Evolutionary conservation across 2,329 filamentous ascomycete genomes (phyloP), one percentile per base, ranked within the genome.

Genomic region (Aureobasidium uvarum): DNA sequence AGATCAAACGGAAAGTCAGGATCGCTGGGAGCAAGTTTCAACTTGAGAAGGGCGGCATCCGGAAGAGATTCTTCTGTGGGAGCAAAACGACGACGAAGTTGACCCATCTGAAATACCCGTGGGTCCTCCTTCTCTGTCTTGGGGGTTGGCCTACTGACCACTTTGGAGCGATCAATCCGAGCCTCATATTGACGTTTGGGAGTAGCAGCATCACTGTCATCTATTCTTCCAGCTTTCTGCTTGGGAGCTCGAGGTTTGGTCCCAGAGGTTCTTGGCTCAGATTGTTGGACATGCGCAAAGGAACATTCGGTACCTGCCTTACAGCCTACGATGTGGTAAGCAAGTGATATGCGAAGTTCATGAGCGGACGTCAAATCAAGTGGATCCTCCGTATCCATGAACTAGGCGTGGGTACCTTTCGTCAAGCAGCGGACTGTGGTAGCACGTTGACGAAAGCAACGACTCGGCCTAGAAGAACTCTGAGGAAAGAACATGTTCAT

Each of bases 1-100:
- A 94, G 80, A 67, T 92, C 89, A 75, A 91, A 94, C 0, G 91
- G 89, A 71, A 95, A 94, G 72, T 95, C 91, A 0, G 91, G 91
- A 73, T 95, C 91, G 6, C 90, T 92, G 5, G 91, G 91, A 14
- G 77, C 78, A 67, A 95, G 77, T 60, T 81, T 85, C 75, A 94
- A 90, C 11, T 80, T 77, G 45, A 93, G 76, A 18, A 84, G 81
- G 0, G 84, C 85, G 3, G 80, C 81, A 56, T 84, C 81, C 67
- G 83, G 71, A 67, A 77, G 74, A 38, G 76, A 73, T 51, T 73
- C 74, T 68, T 84, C 81, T 55, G 77, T 74, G 14, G 84, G 83
- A 63, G 76, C 77, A 75, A 86, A 94, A 39, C 91, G 84, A 68
- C 85, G 85, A 71, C 85, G 83, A 67, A 94, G 78, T 78, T 95